Conservation (phyloP, 2,329 filamentous ascomycete genomes). For the Cytospora piceicola region DNA sequence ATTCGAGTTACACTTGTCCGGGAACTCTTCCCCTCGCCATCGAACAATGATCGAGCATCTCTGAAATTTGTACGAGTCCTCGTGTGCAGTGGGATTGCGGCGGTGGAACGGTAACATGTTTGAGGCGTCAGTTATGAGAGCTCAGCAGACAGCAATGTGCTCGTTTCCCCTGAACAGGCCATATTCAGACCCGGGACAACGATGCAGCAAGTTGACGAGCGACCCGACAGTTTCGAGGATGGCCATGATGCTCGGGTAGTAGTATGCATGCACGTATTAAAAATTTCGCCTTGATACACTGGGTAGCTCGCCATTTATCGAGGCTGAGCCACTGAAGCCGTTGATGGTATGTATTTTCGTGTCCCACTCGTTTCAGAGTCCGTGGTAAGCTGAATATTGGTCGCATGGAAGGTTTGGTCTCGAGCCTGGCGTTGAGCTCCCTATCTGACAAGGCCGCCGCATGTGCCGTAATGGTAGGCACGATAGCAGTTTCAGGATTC, state of each 20-base stretch:
- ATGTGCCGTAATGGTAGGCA: not conserved
- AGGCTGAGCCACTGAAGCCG: not conserved
- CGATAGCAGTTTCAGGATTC: not conserved
- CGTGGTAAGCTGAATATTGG: slow-evolving; percentile 17
- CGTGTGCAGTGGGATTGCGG: not conserved
- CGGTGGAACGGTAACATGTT: not conserved
- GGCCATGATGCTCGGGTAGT: not conserved
- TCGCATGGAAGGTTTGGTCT: not conserved
- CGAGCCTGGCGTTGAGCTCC: not conserved
- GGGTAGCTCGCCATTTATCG: not conserved
- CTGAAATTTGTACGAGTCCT: not conserved
- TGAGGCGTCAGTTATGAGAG: not conserved
- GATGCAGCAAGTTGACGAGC: not conserved
- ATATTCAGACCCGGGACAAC: not conserved
- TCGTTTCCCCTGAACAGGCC: not conserved
- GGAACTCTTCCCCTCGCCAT: not conserved
- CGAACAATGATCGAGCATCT: not conserved
- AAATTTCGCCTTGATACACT: not conserved
- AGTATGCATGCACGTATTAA: too few relatives aligned
- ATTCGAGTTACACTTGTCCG: not conserved
- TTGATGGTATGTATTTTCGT: slow-evolving; percentile 13
- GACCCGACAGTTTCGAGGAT: not conserved
- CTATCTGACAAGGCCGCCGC: not conserved
- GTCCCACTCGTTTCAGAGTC: slow-evolving; percentile 6
- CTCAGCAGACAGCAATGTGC: not conserved